Conservation (phyloP, 1,139 yeast species). For the Yamadazyma membranifaciens region DNA sequence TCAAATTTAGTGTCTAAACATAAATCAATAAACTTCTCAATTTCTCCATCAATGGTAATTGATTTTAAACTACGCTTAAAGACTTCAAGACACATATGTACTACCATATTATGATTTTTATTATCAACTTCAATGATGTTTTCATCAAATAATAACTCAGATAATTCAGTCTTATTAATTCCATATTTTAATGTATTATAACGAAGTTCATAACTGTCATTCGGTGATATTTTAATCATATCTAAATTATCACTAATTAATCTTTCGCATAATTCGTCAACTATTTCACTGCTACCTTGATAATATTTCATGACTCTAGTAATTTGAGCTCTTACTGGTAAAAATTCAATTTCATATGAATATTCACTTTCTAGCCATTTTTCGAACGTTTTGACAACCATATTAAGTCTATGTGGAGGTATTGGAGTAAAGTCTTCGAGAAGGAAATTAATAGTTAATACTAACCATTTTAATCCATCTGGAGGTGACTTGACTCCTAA, state of each 20-base stretch:
- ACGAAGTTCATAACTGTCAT: slow-evolving; percentile 39
- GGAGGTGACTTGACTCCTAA: slow-evolving; percentile 47
- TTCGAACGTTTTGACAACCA: slow-evolving; percentile 53
- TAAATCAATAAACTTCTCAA: slow-evolving; percentile 20
- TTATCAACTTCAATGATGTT: slow-evolving; percentile 19
- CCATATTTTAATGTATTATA: slow-evolving; percentile 36
- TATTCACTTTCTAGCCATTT: slow-evolving; percentile 62
- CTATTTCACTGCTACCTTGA: slow-evolving; percentile 23
- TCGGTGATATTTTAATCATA: slow-evolving; percentile 37
- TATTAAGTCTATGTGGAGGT: slow-evolving; percentile 58
- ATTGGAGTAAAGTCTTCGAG: slow-evolving; percentile 37
- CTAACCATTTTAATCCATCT: slow-evolving; percentile 46
- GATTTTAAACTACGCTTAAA: slow-evolving; percentile 24
- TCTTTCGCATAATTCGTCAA: slow-evolving; percentile 20
- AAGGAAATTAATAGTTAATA: slow-evolving; percentile 51
- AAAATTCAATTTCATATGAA: slow-evolving; percentile 57
- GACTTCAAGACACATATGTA: slow-evolving; percentile 30
- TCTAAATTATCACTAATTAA: slow-evolving; percentile 54
- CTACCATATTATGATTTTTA: slow-evolving; percentile 27
- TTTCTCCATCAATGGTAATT: slow-evolving; percentile 4
- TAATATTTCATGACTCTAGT: slow-evolving; percentile 43
- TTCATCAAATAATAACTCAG: slow-evolving; percentile 34
- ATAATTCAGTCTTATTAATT: slow-evolving; percentile 26
- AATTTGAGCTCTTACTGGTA: slow-evolving; percentile 49
- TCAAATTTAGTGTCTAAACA: slow-evolving; percentile 23